These are phyloP conservation scores for Metschnikowia sp. DNA, from an alignment of 805 yeast species.

Conservation along the genomic window DNA sequence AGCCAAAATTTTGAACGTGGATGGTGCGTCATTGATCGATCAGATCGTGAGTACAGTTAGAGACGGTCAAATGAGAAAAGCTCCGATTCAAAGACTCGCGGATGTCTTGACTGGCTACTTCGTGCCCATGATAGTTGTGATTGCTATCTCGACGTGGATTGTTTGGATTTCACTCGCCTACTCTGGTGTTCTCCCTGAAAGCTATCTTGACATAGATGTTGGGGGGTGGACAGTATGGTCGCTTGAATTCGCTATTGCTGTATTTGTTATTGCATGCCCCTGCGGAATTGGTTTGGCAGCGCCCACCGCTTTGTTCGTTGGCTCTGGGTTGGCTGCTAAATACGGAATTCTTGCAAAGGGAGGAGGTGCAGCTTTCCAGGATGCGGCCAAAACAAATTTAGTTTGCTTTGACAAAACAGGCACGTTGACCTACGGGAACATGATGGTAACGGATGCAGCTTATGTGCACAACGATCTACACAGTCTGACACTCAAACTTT, in stretches of 20 bases:
- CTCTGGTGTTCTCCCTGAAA: conserved; percentile 49
- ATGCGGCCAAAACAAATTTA: conserved; percentile 59
- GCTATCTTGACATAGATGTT: conserved; percentile 58
- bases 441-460: conserved; percentile 51
- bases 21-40: conserved; percentile 64
- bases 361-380: conserved; percentile 81
- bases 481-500: conserved; percentile 10
- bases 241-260: conserved; percentile 71
- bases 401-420: conserved; percentile 81
- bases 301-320: conserved; percentile 79
- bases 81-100: conserved; percentile 71
- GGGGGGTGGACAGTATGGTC: conserved; percentile 83
- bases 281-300: conserved; percentile 86
- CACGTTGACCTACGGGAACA: conserved; percentile 66
- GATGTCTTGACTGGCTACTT: conserved; percentile 66
- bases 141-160: conserved; percentile 64
- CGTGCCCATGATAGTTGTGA: conserved; percentile 62
- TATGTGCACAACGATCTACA: conserved; percentile 21
- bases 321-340: conserved; percentile 75
- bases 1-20: conserved; percentile 54
- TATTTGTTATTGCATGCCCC: conserved; percentile 81
- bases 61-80: conserved; percentile 68
- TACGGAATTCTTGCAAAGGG: conserved; percentile 74
- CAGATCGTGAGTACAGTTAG: conserved; percentile 68
- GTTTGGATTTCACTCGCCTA: conserved; percentile 63